Evolutionary conservation across 768 basidiomycete genomes (phyloP).

Genomic region (Lactarius tabidus): DNA sequence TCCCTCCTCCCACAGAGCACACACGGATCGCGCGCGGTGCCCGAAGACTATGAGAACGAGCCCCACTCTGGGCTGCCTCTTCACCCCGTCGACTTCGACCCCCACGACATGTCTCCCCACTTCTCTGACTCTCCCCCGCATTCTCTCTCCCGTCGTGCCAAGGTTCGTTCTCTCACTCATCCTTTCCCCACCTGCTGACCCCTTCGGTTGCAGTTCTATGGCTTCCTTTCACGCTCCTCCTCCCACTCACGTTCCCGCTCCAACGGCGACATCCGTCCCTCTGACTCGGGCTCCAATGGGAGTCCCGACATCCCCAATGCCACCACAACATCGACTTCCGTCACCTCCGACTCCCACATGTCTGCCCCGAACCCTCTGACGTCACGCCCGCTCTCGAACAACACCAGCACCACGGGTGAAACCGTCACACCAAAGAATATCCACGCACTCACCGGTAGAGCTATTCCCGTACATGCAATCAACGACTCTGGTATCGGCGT

Average conservation of each 20-base stretch:
- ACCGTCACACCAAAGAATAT: conserved; percentile 46
- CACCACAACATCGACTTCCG: conserved; percentile 22
- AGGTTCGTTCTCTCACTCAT: conserved; percentile 12
- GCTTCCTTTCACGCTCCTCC: conserved; percentile 45
- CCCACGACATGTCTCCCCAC: conserved; percentile 23
- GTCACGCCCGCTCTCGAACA: conserved; percentile 58
- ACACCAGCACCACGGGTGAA: conserved; percentile 57
- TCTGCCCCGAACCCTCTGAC: conserved; percentile 36
- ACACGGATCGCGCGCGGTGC: conserved; percentile 26
- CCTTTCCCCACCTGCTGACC: background rate
- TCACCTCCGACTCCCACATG: conserved; percentile 26
- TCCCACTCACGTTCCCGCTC: conserved; percentile 60
- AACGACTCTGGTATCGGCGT: conserved; percentile 22
- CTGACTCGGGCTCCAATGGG: conserved; percentile 30
- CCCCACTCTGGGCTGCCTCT: conserved; percentile 14
- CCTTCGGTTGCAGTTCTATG: conserved; percentile 49
- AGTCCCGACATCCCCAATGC: conserved; percentile 24
- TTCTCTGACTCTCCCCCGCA: conserved; percentile 13
- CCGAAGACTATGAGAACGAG: conserved; percentile 27
- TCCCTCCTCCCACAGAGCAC: conserved; percentile 23
- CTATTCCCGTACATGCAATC: conserved; percentile 15
- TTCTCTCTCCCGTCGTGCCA: conserved; percentile 17
- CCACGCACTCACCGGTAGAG: conserved; percentile 23
- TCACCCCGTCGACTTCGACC: conserved; percentile 23
- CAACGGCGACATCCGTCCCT: conserved; percentile 23